Conservation (phyloP, 2,329 filamentous ascomycete genomes). For the Fusarium fujikuroi region DNA sequence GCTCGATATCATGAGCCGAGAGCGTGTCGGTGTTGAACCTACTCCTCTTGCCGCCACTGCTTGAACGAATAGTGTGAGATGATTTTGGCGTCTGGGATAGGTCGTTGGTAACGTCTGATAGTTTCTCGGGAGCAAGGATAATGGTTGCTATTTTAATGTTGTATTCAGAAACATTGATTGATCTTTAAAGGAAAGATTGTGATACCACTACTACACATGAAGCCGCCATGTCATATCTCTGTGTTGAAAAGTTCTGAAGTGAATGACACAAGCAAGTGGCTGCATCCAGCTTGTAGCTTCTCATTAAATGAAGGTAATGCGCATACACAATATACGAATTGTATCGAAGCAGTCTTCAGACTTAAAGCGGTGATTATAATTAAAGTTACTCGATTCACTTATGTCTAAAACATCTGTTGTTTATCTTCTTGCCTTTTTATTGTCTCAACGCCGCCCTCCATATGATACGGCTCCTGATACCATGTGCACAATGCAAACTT, state of each 20-base stretch:
- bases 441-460: constrained; percentile 1
- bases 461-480: not conserved
- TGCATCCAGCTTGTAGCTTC: not conserved
- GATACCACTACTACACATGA: not conserved
- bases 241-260: not conserved
- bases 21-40: constrained; percentile 90
- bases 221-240: not conserved
- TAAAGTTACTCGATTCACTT: constrained; percentile 12
- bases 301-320: not conserved
- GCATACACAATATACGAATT: not conserved
- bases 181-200: not conserved
- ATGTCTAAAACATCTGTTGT: constrained; percentile 3
- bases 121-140: constrained; percentile 21
- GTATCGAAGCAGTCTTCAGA: not conserved
- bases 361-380: not conserved
- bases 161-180: not conserved
- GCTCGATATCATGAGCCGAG: constrained; percentile 90
- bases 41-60: constrained; percentile 63
- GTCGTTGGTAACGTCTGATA: constrained; percentile 22
- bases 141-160: constrained; percentile 12
- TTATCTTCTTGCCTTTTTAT: constrained; percentile 7
- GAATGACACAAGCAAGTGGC: not conserved
- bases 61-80: constrained; percentile 44
- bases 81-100: constrained; percentile 31
- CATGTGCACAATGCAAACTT: not conserved